These are phyloP conservation scores for Gryganskiella cystojenkinii DNA, from an alignment of 192 early-diverging fungal species.

Conservation along the genomic window DNA sequence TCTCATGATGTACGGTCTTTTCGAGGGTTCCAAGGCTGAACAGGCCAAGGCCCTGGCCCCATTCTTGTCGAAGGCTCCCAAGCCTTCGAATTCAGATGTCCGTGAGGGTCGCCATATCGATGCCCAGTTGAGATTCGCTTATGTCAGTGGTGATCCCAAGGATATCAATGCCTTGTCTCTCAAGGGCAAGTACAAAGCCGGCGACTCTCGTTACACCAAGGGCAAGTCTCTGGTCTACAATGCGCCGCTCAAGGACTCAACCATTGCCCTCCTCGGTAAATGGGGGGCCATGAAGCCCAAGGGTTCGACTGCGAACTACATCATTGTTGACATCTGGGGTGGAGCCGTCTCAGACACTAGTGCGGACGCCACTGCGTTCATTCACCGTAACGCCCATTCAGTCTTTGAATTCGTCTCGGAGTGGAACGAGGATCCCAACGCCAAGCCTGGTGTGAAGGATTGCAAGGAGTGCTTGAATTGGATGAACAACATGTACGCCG, in stretches of 20 bases:
- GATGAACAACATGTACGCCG: slow-evolving; percentile 44
- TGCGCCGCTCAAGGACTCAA: slow-evolving; percentile 5
- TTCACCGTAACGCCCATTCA: slow-evolving; percentile 41
- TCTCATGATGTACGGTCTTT: slow-evolving; percentile 37
- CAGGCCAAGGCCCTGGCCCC: slow-evolving; percentile 6
- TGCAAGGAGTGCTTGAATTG: slow-evolving; percentile 28
- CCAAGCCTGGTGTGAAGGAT: slow-evolving; percentile 21
- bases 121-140: slow-evolving; percentile 28
- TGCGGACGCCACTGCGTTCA: slow-evolving; percentile 37
- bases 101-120: slow-evolving; percentile 40
- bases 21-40: slow-evolving; percentile 25
- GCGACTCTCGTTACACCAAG: slow-evolving; percentile 43
- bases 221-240: slow-evolving; percentile 41
- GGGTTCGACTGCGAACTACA: slow-evolving; percentile 25
- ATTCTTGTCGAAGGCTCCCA: slow-evolving; percentile 11
- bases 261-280: slow-evolving; percentile 26
- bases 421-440: slow-evolving; percentile 32
- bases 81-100: slow-evolving; percentile 12
- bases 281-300: slow-evolving; percentile 10
- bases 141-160: slow-evolving; percentile 11
- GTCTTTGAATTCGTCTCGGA: slow-evolving; percentile 52
- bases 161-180: slow-evolving; percentile 24
- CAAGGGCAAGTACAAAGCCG: slow-evolving; percentile 11
- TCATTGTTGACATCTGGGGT: slow-evolving; percentile 55
- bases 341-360: slow-evolving; percentile 22